phyloP scores from a whole-genome alignment of 768 basidiomycete species.

The Kwoniella bestiolae region DNA sequence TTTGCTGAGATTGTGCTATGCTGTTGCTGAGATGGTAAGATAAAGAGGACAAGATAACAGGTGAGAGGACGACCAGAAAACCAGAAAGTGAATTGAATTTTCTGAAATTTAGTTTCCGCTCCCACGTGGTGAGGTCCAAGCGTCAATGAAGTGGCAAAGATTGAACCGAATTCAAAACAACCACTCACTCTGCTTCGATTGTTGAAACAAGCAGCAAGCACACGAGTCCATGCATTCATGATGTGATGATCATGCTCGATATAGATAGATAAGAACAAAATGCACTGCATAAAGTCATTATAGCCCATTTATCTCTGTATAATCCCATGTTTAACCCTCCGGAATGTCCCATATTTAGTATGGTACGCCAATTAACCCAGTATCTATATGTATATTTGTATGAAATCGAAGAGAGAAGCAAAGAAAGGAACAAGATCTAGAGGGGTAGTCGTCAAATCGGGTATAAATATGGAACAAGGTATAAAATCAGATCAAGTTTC shows the following conservation, averaged over 20 bases:
- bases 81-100: neutral
- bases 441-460: neutral
- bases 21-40: neutral
- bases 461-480: no score
- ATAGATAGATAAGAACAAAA: neutral
- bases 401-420: neutral
- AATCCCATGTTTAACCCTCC: no score
- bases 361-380: neutral
- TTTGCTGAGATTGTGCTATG: neutral
- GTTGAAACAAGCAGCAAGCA: no score
- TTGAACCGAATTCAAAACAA: neutral
- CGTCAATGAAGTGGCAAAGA: neutral
- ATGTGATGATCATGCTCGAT: no score
- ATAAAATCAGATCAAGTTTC: no score
- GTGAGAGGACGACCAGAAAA: neutral
- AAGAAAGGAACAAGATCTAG: neutral
- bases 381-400: neutral
- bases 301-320: neutral
- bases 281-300: conserved; percentile 9
- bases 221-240: no score
- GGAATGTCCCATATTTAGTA: neutral
- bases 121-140: neutral
- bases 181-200: no score
- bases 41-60: neutral
- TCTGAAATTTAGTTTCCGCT: conserved; percentile 6